These are phyloP conservation scores for Vaccinium macrocarpon DNA, from an alignment of 148 eudicot genomes.

Conservation along the genomic window DNA sequence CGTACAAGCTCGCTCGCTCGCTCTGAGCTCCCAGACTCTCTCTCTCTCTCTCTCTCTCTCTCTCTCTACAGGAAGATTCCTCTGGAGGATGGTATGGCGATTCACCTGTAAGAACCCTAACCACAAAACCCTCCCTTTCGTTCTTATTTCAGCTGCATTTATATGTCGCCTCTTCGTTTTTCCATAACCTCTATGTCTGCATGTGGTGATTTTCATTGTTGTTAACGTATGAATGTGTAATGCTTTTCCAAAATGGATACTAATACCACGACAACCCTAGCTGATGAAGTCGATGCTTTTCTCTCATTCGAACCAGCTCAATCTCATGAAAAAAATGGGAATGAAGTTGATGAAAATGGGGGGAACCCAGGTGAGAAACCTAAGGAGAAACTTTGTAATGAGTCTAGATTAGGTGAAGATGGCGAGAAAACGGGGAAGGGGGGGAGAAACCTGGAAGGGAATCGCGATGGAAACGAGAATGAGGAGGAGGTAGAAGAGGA, in stretches of 20 bases:
- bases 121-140: neutral
- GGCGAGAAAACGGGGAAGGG: neutral
- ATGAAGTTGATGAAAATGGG: constrained; percentile 1
- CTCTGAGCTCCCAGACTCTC: too few relatives aligned
- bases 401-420: constrained; percentile 22
- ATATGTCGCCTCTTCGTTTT: neutral
- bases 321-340: too few relatives aligned
- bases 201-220: neutral
- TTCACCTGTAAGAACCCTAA: neutral
- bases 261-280: neutral
- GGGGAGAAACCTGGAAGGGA: constrained; percentile 16
- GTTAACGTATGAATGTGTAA: neutral
- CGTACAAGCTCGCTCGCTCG: too few relatives aligned
- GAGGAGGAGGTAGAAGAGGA: constrained; percentile 11
- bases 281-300: neutral
- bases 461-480: constrained; percentile 6
- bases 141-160: too few relatives aligned
- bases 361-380: constrained; percentile 14
- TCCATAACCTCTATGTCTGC: neutral
- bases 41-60: neutral
- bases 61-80: neutral
- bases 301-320: too few relatives aligned
- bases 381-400: constrained; percentile 2
- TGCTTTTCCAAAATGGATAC: neutral
- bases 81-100: neutral